Evolutionary conservation across 2,329 filamentous ascomycete species (phyloP).

Genomic region (Scopulariopsis brevicaulis): DNA sequence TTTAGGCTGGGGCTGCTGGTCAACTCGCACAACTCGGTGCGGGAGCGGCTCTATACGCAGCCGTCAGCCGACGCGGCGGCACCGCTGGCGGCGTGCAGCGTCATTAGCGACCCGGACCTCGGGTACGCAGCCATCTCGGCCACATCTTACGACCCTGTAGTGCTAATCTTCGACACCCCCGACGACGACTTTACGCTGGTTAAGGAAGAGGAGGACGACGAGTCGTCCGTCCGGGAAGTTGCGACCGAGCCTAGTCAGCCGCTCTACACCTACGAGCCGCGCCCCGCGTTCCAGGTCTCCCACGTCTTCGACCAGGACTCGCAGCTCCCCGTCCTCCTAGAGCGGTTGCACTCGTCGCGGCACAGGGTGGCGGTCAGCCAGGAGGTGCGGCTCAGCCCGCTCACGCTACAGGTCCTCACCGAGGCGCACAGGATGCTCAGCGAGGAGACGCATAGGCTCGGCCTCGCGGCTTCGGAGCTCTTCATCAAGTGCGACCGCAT

Average conservation of each 20-base stretch:
- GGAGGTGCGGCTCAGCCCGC: constrained; percentile 57
- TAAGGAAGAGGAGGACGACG: not conserved
- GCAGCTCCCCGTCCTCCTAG: constrained; percentile 42
- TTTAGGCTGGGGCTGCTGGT: constrained; percentile 50
- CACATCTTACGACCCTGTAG: constrained; percentile 44
- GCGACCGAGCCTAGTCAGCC: constrained; percentile 17
- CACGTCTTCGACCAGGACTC: constrained; percentile 47
- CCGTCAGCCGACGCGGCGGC: constrained; percentile 29
- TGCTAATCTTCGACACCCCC: constrained; percentile 47
- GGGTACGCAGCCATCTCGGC: constrained; percentile 52
- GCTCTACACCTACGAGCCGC: constrained; percentile 46
- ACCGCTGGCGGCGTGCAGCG: constrained; percentile 40
- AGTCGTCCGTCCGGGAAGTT: constrained; percentile 1
- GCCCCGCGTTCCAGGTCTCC: constrained; percentile 54
- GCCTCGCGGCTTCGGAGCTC: constrained; percentile 59
- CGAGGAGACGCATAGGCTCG: constrained; percentile 57
- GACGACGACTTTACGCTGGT: constrained; percentile 36
- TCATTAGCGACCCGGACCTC: constrained; percentile 49
- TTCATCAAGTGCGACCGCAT: constrained; percentile 61
- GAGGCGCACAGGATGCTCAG: constrained; percentile 62
- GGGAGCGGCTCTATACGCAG: constrained; percentile 47
- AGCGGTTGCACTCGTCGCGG: constrained; percentile 44
- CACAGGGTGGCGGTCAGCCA: constrained; percentile 53
- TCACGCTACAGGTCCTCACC: constrained; percentile 60
- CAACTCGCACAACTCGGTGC: constrained; percentile 42